Evolutionary conservation across 1,139 yeast species (phyloP), one percentile per base, ranked within the genome.

Genomic region (Geotrichum carabidarum): DNA sequence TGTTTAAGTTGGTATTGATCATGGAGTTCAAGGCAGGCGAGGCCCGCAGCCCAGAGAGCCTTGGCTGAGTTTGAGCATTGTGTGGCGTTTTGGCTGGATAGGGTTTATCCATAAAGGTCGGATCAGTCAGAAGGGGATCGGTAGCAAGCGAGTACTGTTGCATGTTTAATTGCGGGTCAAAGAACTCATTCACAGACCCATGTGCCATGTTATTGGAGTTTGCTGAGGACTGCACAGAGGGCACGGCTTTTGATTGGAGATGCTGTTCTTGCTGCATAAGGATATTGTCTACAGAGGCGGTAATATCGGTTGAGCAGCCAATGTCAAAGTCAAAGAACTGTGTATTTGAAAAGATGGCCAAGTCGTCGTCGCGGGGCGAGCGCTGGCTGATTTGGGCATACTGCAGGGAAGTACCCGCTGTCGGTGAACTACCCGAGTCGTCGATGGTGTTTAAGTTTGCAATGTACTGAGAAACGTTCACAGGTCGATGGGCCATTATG

Each of bases 271-370:
- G 74, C 59, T 69, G 72, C 70, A 70, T 69, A 54, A 68, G 61
- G 57, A 71, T 62, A 57, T 72, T 75, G 57, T 71, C 75, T 27
- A 70, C 73, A 5, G 72, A 63, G 6, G 70, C 72, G 8, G 74
- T 71, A 55, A 73, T 69, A 57, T 74, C 74, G 36, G 76, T 71
- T 45, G 73, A 63, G 50, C 74, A 63, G 48, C 77, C 77, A 63
- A 73, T 67, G 55, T 74, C 77, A 56, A 74, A 69, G 63, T 74
- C 77, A 60, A 73, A 74, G 61, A 74, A 74, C 53, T 72, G 71
- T 42, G 77, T 74, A 61, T 73, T 73, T 48, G 76, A 62, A 62
- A 74, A 74, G 51, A 74, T 66, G 45, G 71, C 65, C 53, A 74
- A 67, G 58, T 74, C 77, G 51, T 71, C 76, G 48, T 69, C 71